Percentiles rank a stretch among this genome's conserved stretches.
These are phyloP conservation scores for Hyphopichia wangnamkhiaoensis DNA, from an alignment of 1,139 yeast species.

Conservation along the genomic window DNA sequence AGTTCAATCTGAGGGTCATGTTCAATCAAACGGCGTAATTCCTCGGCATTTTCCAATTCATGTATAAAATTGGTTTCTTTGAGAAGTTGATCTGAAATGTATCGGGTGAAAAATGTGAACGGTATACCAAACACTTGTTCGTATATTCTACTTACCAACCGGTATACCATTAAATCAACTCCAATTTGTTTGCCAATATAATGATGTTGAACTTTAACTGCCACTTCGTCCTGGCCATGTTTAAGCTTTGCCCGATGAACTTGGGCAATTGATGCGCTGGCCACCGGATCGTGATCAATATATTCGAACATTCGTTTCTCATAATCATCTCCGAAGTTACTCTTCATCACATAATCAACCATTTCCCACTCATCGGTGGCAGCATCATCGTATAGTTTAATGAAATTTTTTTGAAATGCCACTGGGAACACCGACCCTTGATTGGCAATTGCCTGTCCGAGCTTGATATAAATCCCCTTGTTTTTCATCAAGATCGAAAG, in stretches of 20 bases:
- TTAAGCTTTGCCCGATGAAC: constrained; percentile 59
- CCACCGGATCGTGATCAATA: constrained; percentile 57
- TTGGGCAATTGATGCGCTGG: constrained; percentile 76
- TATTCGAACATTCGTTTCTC: constrained; percentile 43
- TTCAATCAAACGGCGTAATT: constrained; percentile 19
- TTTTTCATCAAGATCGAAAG: constrained; percentile 54
- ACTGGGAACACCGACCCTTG: constrained; percentile 69
- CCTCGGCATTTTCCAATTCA: constrained; percentile 55
- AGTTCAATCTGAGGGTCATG: constrained; percentile 23
- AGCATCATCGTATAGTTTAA: constrained; percentile 66
- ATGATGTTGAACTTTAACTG: constrained; percentile 69
- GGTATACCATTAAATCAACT: constrained; percentile 62
- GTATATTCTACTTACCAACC: constrained; percentile 52
- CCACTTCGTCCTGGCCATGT: constrained; percentile 55
- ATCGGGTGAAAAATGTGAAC: constrained; percentile 54
- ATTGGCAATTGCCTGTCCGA: constrained; percentile 76
- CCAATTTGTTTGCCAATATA: constrained; percentile 57
- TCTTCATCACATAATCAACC: constrained; percentile 46
- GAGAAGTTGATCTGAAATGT: constrained; percentile 56
- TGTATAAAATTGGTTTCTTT: constrained; percentile 63
- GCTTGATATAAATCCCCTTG: constrained; percentile 72
- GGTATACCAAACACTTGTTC: constrained; percentile 67
- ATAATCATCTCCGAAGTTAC: constrained; percentile 49
- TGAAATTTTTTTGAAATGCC: constrained; percentile 57
- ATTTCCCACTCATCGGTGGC: constrained; percentile 65